Base-by-base conservation (phyloP, 495 filamentous ascomycete genomes). In the Neurospora sp. region DNA sequence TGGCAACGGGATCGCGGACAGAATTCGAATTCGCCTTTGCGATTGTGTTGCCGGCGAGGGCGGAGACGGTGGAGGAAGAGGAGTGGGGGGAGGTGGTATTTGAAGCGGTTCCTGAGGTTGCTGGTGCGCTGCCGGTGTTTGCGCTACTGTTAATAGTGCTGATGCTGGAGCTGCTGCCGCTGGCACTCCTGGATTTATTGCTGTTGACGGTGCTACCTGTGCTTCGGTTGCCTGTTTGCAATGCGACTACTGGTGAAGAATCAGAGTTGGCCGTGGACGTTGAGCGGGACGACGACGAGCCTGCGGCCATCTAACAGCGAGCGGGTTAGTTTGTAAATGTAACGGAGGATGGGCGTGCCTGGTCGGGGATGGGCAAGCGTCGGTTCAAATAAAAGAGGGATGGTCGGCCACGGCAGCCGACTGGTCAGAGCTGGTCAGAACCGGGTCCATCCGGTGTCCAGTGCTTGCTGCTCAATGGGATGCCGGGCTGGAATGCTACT, bases 301-400 rank as follows among this genome's bases (percentile, higher is more conserved):
- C 76, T 75, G 79, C 82, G 77, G 82, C 82, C 82, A 83, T 83
- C 82, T 83, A 81, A 72, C 74, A 74, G 73, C 71, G 73, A 72
- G 37, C 70, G 76, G 76, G 76, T 73, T 72, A 78, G 78, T 72
- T 71, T 43, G 73, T 40, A 45, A 28, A 43, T 70, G 59, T 37
- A 39, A 39, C 48, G 62, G 70, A 73, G 59, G 36, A 69, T 71
- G 76, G 69, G 78, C 75, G 77, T 72, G 77, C 75, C 69, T 71
- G 40, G 75, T 74, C 75, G 74, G 78, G 79, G 74, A 76, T 76
- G 77, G 79, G 78, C 74, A 75, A 75, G 69, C 39, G 59, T 66
- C 73, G 77, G 74, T 81, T 78, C 77, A 81, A 81, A 80, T 80
- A 81, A 78, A 79, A 71, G 71, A 73, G 76, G 72, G 74, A 77